A percentile compares a stretch with the other conserved stretches of the same genome.
phyloP scores from a whole-genome alignment of 441 rosid genomes.

The Theobroma grandiflorum region DNA sequence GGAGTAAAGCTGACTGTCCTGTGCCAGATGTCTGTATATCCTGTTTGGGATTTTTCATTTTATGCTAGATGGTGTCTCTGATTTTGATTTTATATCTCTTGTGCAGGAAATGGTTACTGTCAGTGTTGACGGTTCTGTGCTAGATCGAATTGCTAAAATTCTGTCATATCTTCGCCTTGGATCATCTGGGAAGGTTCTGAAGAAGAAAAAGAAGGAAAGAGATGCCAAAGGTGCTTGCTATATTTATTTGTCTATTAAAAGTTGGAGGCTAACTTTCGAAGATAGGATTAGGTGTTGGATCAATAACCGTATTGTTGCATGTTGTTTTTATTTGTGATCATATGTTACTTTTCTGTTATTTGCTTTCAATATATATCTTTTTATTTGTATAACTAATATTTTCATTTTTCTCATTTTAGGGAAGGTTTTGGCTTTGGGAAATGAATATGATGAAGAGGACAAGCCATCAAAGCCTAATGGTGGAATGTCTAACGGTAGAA shows the following conservation, averaged over 20 bases:
- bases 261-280: background rate
- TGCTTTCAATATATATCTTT: background rate
- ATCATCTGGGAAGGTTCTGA: slow-evolving; percentile 97
- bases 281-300: slow-evolving; percentile 1
- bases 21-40: slow-evolving; percentile 74
- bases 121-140: slow-evolving; percentile 91
- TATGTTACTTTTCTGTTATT: background rate
- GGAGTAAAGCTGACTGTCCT: slow-evolving; percentile 98
- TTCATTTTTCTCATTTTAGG: slow-evolving; percentile 43
- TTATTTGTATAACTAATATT: slow-evolving; percentile 3
- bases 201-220: slow-evolving; percentile 98
- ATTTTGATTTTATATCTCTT: slow-evolving; percentile 26
- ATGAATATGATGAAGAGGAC: slow-evolving; percentile 63
- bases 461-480: slow-evolving; percentile 56
- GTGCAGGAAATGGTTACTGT: slow-evolving; percentile 93
- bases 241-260: slow-evolving; percentile 1
- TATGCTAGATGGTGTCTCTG: slow-evolving; percentile 30
- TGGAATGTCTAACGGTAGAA: slow-evolving; percentile 40
- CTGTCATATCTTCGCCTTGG: slow-evolving; percentile 98
- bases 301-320: background rate
- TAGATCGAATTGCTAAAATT: slow-evolving; percentile 94
- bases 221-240: slow-evolving; percentile 68
- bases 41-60: slow-evolving; percentile 18
- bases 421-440: slow-evolving; percentile 56
- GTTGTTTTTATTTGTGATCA: background rate